A percentile compares a stretch with the other conserved stretches of the same genome.
These are phyloP conservation scores for Cutaneotrichosporon sp. DNA, from an alignment of 1,284 basidiomycete genomes.

Conservation along the genomic window DNA sequence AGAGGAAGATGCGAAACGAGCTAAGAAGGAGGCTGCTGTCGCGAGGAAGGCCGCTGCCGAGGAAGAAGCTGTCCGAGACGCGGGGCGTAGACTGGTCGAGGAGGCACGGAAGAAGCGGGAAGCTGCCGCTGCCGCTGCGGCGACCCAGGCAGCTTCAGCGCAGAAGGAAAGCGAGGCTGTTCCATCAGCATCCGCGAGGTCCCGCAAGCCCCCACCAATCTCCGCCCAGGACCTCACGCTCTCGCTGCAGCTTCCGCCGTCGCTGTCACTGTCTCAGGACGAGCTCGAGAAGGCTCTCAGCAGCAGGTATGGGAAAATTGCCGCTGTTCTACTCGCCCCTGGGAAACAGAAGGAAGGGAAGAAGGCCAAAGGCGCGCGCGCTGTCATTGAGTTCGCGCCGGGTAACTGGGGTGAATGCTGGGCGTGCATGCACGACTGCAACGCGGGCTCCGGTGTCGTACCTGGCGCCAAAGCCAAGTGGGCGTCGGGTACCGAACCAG, in stretches of 20 bases:
- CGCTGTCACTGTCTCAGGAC: slow-evolving; percentile 3
- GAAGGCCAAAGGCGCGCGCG: slow-evolving; percentile 49
- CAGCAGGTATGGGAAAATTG: slow-evolving; percentile 37
- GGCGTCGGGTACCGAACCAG: slow-evolving; percentile 65
- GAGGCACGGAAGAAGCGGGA: slow-evolving; percentile 46
- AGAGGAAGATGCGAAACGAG: slow-evolving; percentile 68
- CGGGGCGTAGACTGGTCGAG: slow-evolving; percentile 65
- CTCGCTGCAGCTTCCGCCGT: slow-evolving; percentile 36
- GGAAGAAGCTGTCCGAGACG: slow-evolving; percentile 72
- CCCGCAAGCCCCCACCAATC: slow-evolving; percentile 29
- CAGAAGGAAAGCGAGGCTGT: too few relatives aligned
- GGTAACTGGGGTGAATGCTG: slow-evolving; percentile 50
- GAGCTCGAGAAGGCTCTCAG: slow-evolving; percentile 22
- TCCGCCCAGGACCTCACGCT: slow-evolving; percentile 38
- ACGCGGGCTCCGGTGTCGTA: slow-evolving; percentile 44
- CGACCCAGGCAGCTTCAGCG: slow-evolving; percentile 11
- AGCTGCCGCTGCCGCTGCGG: slow-evolving; percentile 20
- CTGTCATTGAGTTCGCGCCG: slow-evolving; percentile 47
- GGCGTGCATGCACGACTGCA: slow-evolving; percentile 42
- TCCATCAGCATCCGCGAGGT: background rate
- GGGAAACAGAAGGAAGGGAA: slow-evolving; percentile 30
- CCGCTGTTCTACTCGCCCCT: slow-evolving; percentile 31
- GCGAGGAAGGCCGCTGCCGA: slow-evolving; percentile 52
- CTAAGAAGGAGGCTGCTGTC: slow-evolving; percentile 56
- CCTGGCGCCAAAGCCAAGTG: slow-evolving; percentile 61